Evolutionary conservation across 192 early-diverging fungal species (phyloP).

Genomic region (Dimargaris cristalligena): DNA sequence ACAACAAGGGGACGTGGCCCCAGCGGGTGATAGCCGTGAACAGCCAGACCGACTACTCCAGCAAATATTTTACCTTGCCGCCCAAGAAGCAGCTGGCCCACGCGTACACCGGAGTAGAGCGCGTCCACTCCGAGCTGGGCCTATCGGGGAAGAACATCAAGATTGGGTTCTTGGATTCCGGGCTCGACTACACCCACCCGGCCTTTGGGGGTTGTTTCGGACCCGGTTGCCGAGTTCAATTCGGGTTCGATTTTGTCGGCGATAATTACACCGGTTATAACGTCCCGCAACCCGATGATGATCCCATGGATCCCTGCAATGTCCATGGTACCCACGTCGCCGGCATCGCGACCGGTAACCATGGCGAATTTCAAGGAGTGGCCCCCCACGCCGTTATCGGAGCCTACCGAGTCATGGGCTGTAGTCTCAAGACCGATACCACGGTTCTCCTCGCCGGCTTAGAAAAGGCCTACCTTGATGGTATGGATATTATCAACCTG

Average conservation of each 20-base stretch:
- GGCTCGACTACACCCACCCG: conserved; percentile 41
- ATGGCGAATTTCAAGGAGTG: neutral
- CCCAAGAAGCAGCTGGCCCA: neutral
- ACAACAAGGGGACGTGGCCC: neutral
- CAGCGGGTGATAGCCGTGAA: neutral
- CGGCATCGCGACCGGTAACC: neutral
- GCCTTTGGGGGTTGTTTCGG: conserved; percentile 40
- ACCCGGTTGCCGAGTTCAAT: conserved; percentile 30
- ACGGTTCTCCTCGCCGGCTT: conserved; percentile 36
- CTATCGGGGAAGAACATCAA: conserved; percentile 27
- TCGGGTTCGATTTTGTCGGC: conserved; percentile 21
- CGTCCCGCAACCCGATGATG: neutral
- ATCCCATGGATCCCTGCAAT: neutral
- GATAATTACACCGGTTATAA: conserved; percentile 1
- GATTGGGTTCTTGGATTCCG: conserved; percentile 41
- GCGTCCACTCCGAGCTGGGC: neutral
- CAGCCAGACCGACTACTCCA: neutral
- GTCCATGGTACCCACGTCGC: conserved; percentile 4
- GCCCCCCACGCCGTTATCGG: neutral
- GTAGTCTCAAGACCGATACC: conserved; percentile 21
- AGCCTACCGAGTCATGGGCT: conserved; percentile 1
- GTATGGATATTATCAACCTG: neutral
- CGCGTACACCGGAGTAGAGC: neutral
- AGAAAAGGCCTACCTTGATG: neutral
- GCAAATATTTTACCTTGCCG: neutral